Conservation (phyloP, 805 yeast species). For the Hanseniaspora nectarophila region DNA sequence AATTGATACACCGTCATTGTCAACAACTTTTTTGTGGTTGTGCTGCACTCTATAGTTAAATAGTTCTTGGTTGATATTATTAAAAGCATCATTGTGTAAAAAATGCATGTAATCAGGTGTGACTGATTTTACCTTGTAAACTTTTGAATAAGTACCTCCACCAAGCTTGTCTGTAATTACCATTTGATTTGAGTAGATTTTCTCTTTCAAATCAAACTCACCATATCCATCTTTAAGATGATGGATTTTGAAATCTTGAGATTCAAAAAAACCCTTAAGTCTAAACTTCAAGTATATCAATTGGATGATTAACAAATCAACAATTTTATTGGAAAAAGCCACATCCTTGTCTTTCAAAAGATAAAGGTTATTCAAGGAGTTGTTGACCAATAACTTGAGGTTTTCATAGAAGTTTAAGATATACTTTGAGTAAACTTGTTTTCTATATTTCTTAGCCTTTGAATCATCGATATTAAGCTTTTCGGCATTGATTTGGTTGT, state of each 20-base stretch:
- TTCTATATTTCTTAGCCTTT: not conserved
- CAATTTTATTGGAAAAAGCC: not conserved
- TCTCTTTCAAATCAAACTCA: slow-evolving; percentile 44
- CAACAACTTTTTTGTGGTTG: not conserved
- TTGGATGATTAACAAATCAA: slow-evolving; percentile 1
- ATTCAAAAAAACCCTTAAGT: not conserved
- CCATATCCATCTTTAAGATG: slow-evolving; percentile 54
- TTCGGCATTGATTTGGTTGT: not conserved
- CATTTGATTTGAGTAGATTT: slow-evolving; percentile 55
- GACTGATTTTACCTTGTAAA: slow-evolving; percentile 53
- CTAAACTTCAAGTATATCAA: not conserved
- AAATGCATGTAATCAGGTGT: slow-evolving; percentile 29
- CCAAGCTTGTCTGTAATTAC: slow-evolving; percentile 59
- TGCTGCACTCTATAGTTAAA: not conserved
- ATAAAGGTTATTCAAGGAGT: slow-evolving; percentile 1
- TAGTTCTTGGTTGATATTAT: not conserved
- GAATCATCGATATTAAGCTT: slow-evolving; percentile 6
- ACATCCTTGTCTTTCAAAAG: slow-evolving; percentile 2
- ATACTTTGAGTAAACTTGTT: not conserved
- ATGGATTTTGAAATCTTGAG: not conserved
- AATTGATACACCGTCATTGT: not conserved
- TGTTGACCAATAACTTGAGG: not conserved
- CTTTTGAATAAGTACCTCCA: slow-evolving; percentile 89
- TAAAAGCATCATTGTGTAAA: not conserved
- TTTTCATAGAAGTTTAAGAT: not conserved